These are phyloP conservation scores for Rubia peregrina DNA, from an alignment of 305 asterid species.

Conservation along the genomic window DNA sequence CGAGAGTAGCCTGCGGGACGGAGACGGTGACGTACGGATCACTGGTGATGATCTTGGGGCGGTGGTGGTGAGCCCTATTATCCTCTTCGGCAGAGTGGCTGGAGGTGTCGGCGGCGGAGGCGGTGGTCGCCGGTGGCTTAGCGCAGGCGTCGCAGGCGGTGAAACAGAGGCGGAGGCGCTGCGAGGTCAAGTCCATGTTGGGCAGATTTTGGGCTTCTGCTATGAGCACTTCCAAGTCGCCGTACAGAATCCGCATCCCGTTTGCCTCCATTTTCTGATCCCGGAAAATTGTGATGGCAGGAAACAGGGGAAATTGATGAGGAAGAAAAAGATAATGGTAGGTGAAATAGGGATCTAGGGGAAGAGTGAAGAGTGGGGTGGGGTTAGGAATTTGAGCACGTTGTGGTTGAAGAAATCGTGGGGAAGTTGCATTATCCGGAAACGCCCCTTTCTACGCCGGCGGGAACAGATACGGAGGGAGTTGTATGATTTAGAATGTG, in stretches of 20 bases:
- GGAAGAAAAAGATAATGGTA: neutral
- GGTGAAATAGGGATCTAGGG: neutral
- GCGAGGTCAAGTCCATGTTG: constrained; percentile 69
- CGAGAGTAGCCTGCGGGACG: constrained; percentile 69
- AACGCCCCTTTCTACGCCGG: neutral
- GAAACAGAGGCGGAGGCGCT: constrained; percentile 60
- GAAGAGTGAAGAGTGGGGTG: neutral
- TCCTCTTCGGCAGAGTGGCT: constrained; percentile 17
- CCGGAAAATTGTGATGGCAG: neutral
- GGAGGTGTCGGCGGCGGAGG: neutral
- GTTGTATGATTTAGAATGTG: neutral
- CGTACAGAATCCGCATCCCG: constrained; percentile 42
- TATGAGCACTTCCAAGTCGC: constrained; percentile 67
- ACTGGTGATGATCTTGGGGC: constrained; percentile 56
- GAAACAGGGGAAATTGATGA: neutral
- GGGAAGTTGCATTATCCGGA: neutral
- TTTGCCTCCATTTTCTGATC: constrained; percentile 19
- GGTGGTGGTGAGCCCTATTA: constrained; percentile 47
- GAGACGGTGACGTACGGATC: constrained; percentile 75
- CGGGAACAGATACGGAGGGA: neutral
- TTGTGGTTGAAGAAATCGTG: neutral
- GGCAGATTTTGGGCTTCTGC: constrained; percentile 72
- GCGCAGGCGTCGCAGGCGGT: constrained; percentile 42
- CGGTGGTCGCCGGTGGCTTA: constrained; percentile 9
- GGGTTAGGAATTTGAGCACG: constrained; percentile 18